Base-by-base conservation (phyloP, 345 rosid genomes). In the Salix udensis region DNA sequence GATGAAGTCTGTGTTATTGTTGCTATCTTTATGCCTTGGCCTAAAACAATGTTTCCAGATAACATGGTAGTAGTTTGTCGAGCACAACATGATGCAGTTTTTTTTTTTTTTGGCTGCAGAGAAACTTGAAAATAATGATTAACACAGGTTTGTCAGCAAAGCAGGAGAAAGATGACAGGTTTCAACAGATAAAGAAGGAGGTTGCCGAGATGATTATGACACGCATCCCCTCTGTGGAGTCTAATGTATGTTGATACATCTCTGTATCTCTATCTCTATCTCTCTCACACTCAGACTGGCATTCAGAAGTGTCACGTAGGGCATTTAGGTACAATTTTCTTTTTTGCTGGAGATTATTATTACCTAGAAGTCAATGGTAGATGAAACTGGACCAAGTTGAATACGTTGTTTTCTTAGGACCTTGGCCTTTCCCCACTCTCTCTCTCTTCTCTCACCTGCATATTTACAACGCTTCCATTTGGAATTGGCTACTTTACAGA, bases 81-180 rank as follows among this genome's bases (percentile, higher is more conserved):
- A 19, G 40, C 26, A 24, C 26, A 61, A 61, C 65, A 72, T 74
- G 72, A 69, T 67, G 26, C 50, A 46, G 48, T 40, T 21, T 4
- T 11, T 66, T 3, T 71, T 42, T 81, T 79, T 74, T 75, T n/a
- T n/a, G n/a, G 82, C 71, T 74, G 70, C 93, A 95, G 98, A 88
- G 98, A 88, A 88, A 93, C 84, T 81, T 95, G 85, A 93, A 90
- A 81, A 77, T 85, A 74, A 95, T 95, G 97, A 89, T 91, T 78
- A 94, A 39, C 71, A 77, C 80, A 76, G 86, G 92, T 42, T 70
- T 88, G 82, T 82, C 92, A 65, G 94, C 90, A 39, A 93, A 87
- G 74, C 91, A 88, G 78, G 97, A 95, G 88, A 95, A 90, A 81
- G 94, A 93, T 83, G 80, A 84, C 78, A 91, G 86, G 86, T 91